A percentile compares a stretch with the other conserved stretches of the same genome.
phyloP scores from a whole-genome alignment of 2,329 filamentous ascomycete species.

The Fusarium sororula region DNA sequence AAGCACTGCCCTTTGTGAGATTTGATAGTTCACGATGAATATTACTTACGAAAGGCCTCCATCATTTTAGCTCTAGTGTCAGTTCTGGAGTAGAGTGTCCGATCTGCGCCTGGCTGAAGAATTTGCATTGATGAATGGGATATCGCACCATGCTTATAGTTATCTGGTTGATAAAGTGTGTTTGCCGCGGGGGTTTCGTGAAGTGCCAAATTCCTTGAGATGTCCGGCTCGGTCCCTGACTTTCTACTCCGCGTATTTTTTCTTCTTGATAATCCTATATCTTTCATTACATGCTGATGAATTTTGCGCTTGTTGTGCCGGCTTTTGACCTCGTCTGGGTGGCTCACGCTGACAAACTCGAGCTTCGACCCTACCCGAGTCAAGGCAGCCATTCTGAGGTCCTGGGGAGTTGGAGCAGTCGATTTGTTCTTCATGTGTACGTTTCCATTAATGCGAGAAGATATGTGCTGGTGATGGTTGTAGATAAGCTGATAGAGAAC shows the following conservation, averaged over 20 bases:
- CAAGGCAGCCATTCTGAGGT: background rate
- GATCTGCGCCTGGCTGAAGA: background rate
- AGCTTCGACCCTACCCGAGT: background rate
- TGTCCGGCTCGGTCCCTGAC: too few relatives aligned
- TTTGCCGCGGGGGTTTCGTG: background rate
- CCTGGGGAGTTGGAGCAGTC: too few relatives aligned
- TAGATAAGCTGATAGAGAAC: background rate
- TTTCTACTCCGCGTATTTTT: background rate
- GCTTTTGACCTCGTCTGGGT: conserved; percentile 1
- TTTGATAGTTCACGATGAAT: background rate
- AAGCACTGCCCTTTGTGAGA: background rate
- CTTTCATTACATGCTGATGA: conserved; percentile 5
- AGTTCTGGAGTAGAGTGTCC: background rate
- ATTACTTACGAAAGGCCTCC: background rate
- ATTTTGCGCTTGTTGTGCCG: background rate
- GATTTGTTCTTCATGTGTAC: too few relatives aligned
- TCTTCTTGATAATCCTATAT: background rate
- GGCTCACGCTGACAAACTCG: background rate
- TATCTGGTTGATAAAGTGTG: background rate
- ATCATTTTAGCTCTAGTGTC: background rate
- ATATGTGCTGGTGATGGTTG: background rate
- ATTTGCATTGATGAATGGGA: background rate
- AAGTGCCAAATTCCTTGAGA: background rate
- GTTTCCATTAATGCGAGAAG: too few relatives aligned
- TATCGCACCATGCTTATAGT: background rate